Evolutionary conservation across 805 yeast species (phyloP).

Genomic region (Maudiozyma saulgeensis): DNA sequence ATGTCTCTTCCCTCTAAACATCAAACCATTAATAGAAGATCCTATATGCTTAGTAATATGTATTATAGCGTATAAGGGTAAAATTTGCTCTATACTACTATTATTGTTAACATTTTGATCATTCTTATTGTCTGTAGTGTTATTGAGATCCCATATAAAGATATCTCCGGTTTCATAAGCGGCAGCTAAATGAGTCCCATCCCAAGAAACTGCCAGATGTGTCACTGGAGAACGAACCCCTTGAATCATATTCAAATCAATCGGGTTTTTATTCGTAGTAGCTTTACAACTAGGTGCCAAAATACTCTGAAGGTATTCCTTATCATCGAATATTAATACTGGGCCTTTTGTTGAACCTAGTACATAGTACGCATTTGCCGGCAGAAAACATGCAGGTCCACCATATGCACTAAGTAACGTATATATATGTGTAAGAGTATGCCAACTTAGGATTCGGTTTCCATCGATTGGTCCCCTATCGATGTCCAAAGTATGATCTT

Average conservation of each 20-base stretch:
- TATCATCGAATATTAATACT: constrained; percentile 57
- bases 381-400: constrained; percentile 37
- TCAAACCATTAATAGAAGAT: constrained; percentile 33
- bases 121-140: neutral
- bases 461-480: neutral
- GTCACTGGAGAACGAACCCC: constrained; percentile 40
- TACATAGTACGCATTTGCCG: constrained; percentile 39
- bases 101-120: neutral
- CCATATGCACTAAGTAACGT: constrained; percentile 36
- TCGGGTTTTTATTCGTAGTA: neutral
- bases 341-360: constrained; percentile 66
- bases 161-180: constrained; percentile 62
- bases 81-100: neutral
- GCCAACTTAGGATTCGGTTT: constrained; percentile 11
- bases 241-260: neutral
- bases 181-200: constrained; percentile 58
- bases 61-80: constrained; percentile 19
- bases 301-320: constrained; percentile 45
- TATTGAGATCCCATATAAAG: constrained; percentile 53
- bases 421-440: constrained; percentile 17
- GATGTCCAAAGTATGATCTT: neutral
- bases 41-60: constrained; percentile 29
- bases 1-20: constrained; percentile 42
- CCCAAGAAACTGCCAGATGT: constrained; percentile 50
- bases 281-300: constrained; percentile 12